Evolutionary conservation across 768 basidiomycete genomes (phyloP).

Genomic region (Kwoniella botswanensis): DNA sequence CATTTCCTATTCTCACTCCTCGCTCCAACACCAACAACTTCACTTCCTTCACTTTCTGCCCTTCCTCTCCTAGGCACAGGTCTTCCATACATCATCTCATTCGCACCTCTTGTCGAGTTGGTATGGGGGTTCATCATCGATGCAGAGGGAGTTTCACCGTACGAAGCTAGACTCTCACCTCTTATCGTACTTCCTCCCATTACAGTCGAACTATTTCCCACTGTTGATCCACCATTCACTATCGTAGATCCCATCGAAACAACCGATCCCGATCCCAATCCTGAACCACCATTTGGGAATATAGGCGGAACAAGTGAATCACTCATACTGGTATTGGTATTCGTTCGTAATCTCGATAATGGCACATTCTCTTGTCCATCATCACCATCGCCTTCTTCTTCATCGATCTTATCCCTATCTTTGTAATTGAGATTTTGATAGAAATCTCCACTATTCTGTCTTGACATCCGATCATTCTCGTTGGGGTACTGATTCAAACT

Average conservation of each 20-base stretch:
- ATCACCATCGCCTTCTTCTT: slow-evolving; percentile 22
- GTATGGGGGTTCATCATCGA: neutral
- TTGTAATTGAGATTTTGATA: neutral
- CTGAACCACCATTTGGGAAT: neutral
- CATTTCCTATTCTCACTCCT: slow-evolving; percentile 4
- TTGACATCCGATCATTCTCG: slow-evolving; percentile 14
- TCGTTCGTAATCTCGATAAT: neutral
- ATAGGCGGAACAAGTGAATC: slow-evolving; percentile 1
- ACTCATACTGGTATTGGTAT: neutral
- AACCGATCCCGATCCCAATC: neutral
- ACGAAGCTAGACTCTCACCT: slow-evolving; percentile 27
- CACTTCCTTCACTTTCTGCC: slow-evolving; percentile 24
- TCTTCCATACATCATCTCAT: slow-evolving; percentile 23
- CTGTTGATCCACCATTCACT: slow-evolving; percentile 9
- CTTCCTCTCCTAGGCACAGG: slow-evolving; percentile 12
- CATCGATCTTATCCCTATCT: slow-evolving; percentile 13
- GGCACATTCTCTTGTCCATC: neutral
- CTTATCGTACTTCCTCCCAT: slow-evolving; percentile 18
- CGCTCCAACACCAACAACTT: neutral
- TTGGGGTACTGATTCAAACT: slow-evolving; percentile 10
- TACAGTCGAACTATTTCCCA: slow-evolving; percentile 11
- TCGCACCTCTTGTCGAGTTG: neutral
- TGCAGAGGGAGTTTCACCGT: slow-evolving; percentile 22
- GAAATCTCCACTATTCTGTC: slow-evolving; percentile 21
- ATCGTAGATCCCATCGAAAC: slow-evolving; percentile 4